Evolutionary conservation across 208 protist genomes (phyloP).

Genomic region (Leishmania martiniquensis): DNA sequence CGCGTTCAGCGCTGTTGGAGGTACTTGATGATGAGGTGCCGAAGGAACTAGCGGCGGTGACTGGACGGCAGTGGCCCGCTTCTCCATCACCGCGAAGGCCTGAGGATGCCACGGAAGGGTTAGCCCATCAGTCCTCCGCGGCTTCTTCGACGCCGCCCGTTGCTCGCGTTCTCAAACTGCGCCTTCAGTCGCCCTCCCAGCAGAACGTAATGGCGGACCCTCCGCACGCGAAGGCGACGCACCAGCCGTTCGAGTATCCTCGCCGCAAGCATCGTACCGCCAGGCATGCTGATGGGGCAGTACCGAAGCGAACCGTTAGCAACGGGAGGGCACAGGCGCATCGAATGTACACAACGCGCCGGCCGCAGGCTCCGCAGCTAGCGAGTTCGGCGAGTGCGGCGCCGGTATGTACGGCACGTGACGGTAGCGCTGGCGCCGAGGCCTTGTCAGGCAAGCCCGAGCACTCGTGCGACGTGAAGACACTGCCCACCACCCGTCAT

Average conservation of each 20-base stretch:
- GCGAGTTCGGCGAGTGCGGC: neutral
- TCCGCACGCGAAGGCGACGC: too few species aligned
- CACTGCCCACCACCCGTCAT: conserved; percentile 16
- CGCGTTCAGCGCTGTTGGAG: neutral
- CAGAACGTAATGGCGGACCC: conserved; percentile 9
- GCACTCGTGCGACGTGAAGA: neutral
- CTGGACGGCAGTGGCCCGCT: neutral
- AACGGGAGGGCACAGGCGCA: neutral
- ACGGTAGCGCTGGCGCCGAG: neutral
- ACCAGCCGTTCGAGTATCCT: neutral
- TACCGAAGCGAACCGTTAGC: neutral
- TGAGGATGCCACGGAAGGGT: neutral
- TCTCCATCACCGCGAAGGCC: conserved; percentile 20
- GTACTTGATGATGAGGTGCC: neutral
- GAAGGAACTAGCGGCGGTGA: neutral
- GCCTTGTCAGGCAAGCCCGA: conserved; percentile 10
- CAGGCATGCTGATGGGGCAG: neutral
- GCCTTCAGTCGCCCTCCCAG: conserved; percentile 12
- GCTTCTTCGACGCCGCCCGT: neutral
- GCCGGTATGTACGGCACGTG: neutral
- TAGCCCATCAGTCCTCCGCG: neutral
- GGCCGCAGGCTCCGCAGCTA: neutral
- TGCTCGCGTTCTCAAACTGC: conserved; percentile 1
- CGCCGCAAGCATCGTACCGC: neutral
- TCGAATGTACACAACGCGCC: conserved; percentile 20